Evolutionary conservation across 2,329 filamentous ascomycete genomes (phyloP).

Genomic region (Ophiostoma tasmaniense): DNA sequence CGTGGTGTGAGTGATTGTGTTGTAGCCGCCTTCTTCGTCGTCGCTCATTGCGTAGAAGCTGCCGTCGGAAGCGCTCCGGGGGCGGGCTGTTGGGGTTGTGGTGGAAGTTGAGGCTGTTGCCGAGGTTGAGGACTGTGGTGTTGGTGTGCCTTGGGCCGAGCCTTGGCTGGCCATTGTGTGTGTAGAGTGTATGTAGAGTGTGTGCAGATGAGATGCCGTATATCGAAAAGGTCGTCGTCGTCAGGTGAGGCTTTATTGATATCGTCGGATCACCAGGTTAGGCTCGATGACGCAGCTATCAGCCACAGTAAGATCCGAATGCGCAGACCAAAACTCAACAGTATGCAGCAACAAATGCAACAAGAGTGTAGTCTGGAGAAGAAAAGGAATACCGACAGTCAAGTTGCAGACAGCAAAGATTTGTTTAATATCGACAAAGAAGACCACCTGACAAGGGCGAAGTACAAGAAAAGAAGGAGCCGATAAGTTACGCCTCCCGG

Average conservation of each 20-base stretch:
- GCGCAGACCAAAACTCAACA: too few species aligned
- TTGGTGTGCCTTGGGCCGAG: not conserved
- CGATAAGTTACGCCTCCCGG: not conserved
- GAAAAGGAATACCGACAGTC: not conserved
- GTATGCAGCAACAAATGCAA: not conserved
- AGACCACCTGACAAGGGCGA: not conserved
- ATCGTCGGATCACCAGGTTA: not conserved
- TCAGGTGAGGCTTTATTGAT: not conserved
- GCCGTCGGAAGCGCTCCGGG: constrained; percentile 55
- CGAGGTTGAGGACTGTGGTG: not conserved
- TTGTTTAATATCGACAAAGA: not conserved
- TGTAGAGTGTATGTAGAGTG: not conserved
- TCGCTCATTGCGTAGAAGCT: constrained; percentile 96
- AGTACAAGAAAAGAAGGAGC: not conserved
- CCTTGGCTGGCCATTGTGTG: not conserved
- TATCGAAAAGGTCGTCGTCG: not conserved
- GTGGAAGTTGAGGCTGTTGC: not conserved
- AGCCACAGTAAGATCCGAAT: too few species aligned
- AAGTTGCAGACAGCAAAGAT: too few species aligned
- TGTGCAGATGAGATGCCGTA: not conserved
- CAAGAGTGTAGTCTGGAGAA: not conserved
- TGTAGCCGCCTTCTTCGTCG: constrained; percentile 90
- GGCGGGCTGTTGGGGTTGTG: not conserved
- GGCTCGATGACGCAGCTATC: not conserved
- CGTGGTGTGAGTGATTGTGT: constrained; percentile 76